Evolutionary conservation across 345 rosid species (phyloP).

Genomic region (Trapa incisa): DNA sequence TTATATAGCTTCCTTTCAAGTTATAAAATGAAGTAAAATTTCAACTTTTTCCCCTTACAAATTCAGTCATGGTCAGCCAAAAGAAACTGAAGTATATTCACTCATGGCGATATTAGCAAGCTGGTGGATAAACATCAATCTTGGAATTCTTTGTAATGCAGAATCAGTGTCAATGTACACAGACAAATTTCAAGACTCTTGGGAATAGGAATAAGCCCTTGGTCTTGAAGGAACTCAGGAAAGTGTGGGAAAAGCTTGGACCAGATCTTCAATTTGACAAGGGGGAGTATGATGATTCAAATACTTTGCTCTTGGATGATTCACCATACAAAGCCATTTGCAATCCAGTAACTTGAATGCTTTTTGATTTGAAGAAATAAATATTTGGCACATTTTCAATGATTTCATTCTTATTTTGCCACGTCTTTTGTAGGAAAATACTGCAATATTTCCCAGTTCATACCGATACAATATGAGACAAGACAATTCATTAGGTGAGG

Average conservation of each 20-base stretch:
- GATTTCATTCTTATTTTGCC: not conserved
- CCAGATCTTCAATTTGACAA: conserved; percentile 41
- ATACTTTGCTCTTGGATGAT: conserved; percentile 75
- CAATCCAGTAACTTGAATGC: conserved; percentile 46
- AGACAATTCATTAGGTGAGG: conserved; percentile 72
- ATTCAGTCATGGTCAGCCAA: not conserved
- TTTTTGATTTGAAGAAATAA: not conserved
- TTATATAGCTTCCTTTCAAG: not conserved
- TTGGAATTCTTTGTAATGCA: conserved; percentile 14
- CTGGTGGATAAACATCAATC: not conserved
- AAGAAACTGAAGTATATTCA: not conserved
- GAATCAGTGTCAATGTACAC: conserved; percentile 47
- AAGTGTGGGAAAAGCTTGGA: conserved; percentile 45
- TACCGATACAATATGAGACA: conserved; percentile 24
- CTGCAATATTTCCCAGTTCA: conserved; percentile 65
- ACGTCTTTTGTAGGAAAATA: conserved; percentile 37
- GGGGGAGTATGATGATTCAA: conserved; percentile 50
- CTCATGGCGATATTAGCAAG: not conserved
- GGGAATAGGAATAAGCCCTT: conserved; percentile 50
- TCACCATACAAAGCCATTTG: conserved; percentile 79
- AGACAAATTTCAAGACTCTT: conserved; percentile 35
- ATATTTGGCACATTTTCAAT: not conserved
- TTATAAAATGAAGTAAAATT: not conserved
- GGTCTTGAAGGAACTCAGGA: conserved; percentile 63
- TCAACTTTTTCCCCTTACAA: too few species aligned